Conservation (phyloP, 768 basidiomycete genomes). For the Thelephora aurantiotincta region DNA sequence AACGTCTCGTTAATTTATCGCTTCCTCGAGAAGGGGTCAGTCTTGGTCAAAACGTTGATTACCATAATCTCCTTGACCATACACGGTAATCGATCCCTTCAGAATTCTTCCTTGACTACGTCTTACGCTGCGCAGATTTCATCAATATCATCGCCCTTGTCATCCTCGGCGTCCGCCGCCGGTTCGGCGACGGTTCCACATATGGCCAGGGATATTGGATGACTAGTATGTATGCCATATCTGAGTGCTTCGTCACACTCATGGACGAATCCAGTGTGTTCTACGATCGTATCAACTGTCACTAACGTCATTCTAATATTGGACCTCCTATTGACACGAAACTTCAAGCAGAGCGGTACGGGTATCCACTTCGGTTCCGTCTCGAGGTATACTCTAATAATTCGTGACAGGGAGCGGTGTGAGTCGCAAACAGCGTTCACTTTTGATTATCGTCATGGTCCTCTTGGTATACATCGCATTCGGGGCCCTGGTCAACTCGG, state of each 20-base stretch:
- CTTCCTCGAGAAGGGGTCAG: slow-evolving; percentile 50
- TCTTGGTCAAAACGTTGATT: slow-evolving; percentile 47
- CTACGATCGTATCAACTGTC: slow-evolving; percentile 48
- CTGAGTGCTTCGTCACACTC: slow-evolving; percentile 8
- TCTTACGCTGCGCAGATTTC: slow-evolving; percentile 29
- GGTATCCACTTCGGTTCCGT: neutral
- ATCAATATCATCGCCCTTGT: slow-evolving; percentile 51
- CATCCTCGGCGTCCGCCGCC: slow-evolving; percentile 48
- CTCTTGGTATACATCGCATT: slow-evolving; percentile 62
- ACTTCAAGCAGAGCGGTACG: slow-evolving; percentile 53
- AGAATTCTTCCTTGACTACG: neutral
- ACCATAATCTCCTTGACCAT: slow-evolving; percentile 51
- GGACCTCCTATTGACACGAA: slow-evolving; percentile 42
- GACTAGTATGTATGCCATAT: slow-evolving; percentile 16
- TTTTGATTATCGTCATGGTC: slow-evolving; percentile 68
- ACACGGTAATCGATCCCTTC: slow-evolving; percentile 35
- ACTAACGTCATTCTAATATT: slow-evolving; percentile 55
- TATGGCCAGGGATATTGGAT: slow-evolving; percentile 63
- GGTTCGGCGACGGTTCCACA: slow-evolving; percentile 51
- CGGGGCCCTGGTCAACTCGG: slow-evolving; percentile 46
- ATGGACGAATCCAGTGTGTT: slow-evolving; percentile 28
- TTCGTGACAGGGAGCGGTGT: slow-evolving; percentile 51
- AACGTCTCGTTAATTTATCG: slow-evolving; percentile 53
- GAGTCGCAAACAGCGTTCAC: slow-evolving; percentile 63
- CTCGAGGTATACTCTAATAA: neutral